phyloP scores from a whole-genome alignment of 2,329 filamentous ascomycete species.

The Elsinoe ampelina region DNA sequence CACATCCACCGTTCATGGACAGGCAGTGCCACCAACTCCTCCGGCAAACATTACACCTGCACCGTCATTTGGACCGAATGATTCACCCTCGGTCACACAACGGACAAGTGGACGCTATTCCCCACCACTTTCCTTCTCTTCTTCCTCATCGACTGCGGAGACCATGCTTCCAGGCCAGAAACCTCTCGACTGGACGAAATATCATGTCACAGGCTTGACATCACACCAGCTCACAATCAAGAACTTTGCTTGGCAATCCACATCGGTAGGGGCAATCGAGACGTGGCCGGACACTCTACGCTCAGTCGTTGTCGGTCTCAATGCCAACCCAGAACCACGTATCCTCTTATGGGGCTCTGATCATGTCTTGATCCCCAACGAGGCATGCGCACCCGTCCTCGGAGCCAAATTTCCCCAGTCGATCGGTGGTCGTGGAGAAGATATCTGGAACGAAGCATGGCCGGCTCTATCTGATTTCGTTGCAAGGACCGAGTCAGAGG shows the following conservation, averaged over 20 bases:
- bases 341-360: slow-evolving; percentile 25
- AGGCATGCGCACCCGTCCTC: slow-evolving; percentile 26
- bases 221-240: slow-evolving; percentile 22
- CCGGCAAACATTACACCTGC: background rate
- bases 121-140: background rate
- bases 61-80: background rate
- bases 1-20: background rate
- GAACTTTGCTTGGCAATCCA: slow-evolving; percentile 24
- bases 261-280: slow-evolving; percentile 23
- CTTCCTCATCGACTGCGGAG: slow-evolving; percentile 16
- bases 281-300: slow-evolving; percentile 22
- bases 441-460: slow-evolving; percentile 15
- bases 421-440: slow-evolving; percentile 17
- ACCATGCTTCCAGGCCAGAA: slow-evolving; percentile 7
- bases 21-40: slow-evolving; percentile 7
- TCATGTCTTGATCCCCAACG: slow-evolving; percentile 30
- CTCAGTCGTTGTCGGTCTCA: slow-evolving; percentile 20
- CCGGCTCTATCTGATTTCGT: slow-evolving; percentile 11
- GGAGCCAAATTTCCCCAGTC: slow-evolving; percentile 22
- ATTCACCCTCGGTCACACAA: background rate
- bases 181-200: slow-evolving; percentile 24
- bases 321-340: slow-evolving; percentile 25
- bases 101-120: slow-evolving; percentile 1
- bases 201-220: slow-evolving; percentile 18
- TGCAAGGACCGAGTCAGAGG: slow-evolving; percentile 19